phyloP scores from a whole-genome alignment of 305 asterid genomes.

The Fraxinus dipetala region DNA sequence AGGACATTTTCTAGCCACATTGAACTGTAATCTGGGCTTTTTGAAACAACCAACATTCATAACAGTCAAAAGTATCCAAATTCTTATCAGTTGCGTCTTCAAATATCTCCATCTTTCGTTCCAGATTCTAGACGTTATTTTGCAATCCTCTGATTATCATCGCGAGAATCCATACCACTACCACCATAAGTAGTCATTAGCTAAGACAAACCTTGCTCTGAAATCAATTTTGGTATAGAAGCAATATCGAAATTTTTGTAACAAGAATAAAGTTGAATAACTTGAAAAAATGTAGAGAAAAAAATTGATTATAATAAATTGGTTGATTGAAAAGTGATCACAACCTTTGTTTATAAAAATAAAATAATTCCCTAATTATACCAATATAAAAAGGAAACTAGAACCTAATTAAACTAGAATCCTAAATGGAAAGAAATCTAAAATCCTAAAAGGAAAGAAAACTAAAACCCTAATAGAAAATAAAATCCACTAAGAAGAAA shows the following conservation, averaged over 20 bases:
- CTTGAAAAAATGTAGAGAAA: not conserved
- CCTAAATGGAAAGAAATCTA: not conserved
- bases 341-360: too few species aligned
- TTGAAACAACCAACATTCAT: too few species aligned
- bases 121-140: too few species aligned
- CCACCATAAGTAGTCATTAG: too few species aligned
- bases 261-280: not conserved
- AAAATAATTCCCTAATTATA: not conserved
- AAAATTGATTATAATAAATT: not conserved
- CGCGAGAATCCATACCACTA: too few species aligned
- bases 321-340: not conserved
- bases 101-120: too few species aligned
- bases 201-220: too few species aligned
- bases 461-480: not conserved
- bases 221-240: too few species aligned
- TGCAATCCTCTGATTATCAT: too few species aligned
- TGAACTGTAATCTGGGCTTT: too few species aligned
- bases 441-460: not conserved
- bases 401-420: not conserved
- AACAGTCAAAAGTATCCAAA: too few species aligned
- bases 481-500: not conserved
- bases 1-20: not conserved
- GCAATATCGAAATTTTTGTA: not conserved
- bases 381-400: not conserved
- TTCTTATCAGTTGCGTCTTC: too few species aligned